Evolutionary conservation across 2,329 filamentous ascomycete genomes (phyloP), one percentile per base, ranked within the genome.

Genomic region (Colletotrichum coccodes): DNA sequence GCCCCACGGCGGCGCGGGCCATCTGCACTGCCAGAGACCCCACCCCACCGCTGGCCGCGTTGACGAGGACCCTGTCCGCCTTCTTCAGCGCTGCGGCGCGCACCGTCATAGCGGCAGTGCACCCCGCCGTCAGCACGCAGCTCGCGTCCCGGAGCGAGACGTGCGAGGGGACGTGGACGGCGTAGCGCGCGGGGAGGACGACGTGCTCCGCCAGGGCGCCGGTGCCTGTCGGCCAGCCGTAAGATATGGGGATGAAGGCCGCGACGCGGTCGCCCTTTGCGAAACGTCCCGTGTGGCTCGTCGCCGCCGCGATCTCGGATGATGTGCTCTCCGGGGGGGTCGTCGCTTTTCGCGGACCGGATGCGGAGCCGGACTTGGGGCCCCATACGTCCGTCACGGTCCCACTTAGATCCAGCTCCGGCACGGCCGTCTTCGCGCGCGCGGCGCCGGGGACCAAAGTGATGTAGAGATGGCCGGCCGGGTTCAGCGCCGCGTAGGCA

Each of bases 41-140:
- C 6, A 87, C 82, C 14, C 84, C 85, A 0, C 85, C 85, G 71
- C 84, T 86, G 23, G 83, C 86, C 4, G 84, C 85, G 70, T 86
- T 85, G 4, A 87, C 76, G 53, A 87, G 71, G 40, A 86, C 82
- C 3, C 79, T 75, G 42, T 81, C 76, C 0, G 84, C 80, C 30
- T 71, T 71, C 71, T 79, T 76, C 67, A 79, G 76, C 2, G 75
- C 79, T 3, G 83, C 81, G 23, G 80, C 75, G 11, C 74, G 73
- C 0, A 84, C 73, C 28, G 84, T 73, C 46, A 80, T 77, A 60
- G 80, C 68, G 21, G 82, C 82, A 9, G 81, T 82, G 32, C 68
- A 70, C 6, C 78, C 81, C 6, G 80, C 77, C 34, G 82, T 74
- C n/a, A 79, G 69, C 30, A 82, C 75, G 1, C 81, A 80, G 0